A percentile compares a stretch with the other conserved stretches of the same genome.
Evolutionary conservation across 2,329 filamentous ascomycete genomes (phyloP).

Genomic region (Microsporum ferrugineum): DNA sequence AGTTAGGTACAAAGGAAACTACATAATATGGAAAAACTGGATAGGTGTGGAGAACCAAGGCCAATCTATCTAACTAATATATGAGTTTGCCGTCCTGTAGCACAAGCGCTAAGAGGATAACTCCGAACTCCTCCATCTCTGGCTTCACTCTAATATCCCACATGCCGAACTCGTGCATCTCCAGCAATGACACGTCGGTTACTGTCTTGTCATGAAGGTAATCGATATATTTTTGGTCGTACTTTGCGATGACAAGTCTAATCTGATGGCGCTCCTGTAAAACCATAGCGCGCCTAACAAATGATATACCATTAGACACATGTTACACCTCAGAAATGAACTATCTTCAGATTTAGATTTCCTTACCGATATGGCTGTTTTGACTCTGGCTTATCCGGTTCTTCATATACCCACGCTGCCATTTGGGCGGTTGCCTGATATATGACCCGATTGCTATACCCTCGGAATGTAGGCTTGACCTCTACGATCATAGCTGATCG

Average conservation of each 20-base stretch:
- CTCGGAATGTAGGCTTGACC: background rate
- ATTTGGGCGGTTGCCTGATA: slow-evolving; percentile 2
- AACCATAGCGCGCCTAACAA: background rate
- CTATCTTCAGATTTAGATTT: background rate
- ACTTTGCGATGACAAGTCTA: background rate
- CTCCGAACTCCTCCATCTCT: too few species aligned
- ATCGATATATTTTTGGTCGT: background rate
- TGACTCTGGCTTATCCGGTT: background rate
- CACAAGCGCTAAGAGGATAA: too few species aligned
- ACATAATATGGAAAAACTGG: too few species aligned
- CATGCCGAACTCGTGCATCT: background rate
- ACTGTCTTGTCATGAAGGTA: background rate
- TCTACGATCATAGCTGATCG: background rate
- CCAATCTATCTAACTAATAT: background rate
- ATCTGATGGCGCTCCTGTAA: background rate
- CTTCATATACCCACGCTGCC: slow-evolving; percentile 4
- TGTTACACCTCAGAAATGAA: background rate
- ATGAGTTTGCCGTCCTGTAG: too few species aligned
- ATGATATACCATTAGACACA: background rate
- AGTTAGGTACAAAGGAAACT: too few species aligned
- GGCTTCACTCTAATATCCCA: background rate
- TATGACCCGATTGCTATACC: background rate
- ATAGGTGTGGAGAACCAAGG: too few species aligned
- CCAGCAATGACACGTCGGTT: background rate
- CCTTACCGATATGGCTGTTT: background rate